A percentile compares a stretch with the other conserved stretches of the same genome.
Conservation (phyloP, 225 moss, liverwort and hornwort species). For the Physcomitrellopsis africana region DNA sequence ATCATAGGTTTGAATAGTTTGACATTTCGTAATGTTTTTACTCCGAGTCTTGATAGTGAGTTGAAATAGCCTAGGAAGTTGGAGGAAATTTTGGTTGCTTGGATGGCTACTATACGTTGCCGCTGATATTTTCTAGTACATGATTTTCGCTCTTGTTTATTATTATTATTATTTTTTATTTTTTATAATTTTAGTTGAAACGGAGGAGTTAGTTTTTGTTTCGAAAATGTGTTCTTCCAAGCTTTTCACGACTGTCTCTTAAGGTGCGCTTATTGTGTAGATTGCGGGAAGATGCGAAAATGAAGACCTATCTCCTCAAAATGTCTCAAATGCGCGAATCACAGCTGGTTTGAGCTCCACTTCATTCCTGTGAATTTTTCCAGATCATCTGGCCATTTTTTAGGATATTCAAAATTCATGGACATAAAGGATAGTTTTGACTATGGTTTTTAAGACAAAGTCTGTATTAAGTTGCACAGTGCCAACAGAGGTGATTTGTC, state of each 20-base stretch:
- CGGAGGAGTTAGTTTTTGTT: neutral
- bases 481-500: slow-evolving; percentile 84
- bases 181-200: neutral
- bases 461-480: slow-evolving; percentile 44
- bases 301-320: slow-evolving; percentile 49
- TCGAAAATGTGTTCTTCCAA: neutral
- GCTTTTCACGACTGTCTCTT: neutral
- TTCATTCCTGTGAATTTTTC: neutral
- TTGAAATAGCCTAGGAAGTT: neutral
- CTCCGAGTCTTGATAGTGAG: neutral
- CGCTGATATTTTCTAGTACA: too few relatives aligned
- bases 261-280: slow-evolving; percentile 32
- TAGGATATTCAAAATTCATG: neutral
- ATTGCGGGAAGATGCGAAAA: slow-evolving; percentile 82
- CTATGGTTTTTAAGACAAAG: neutral
- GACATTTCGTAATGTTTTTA: neutral
- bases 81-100: neutral
- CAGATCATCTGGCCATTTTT: slow-evolving; percentile 15
- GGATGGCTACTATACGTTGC: too few relatives aligned
- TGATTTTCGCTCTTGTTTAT: neutral
- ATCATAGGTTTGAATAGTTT: neutral
- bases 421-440: slow-evolving; percentile 11
- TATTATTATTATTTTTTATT: too few relatives aligned
- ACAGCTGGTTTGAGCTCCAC: neutral
- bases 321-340: slow-evolving; percentile 45